Evolutionary conservation across 352 stramenopile species (phyloP).

Genomic region (Aphanomyces cochlioides): DNA sequence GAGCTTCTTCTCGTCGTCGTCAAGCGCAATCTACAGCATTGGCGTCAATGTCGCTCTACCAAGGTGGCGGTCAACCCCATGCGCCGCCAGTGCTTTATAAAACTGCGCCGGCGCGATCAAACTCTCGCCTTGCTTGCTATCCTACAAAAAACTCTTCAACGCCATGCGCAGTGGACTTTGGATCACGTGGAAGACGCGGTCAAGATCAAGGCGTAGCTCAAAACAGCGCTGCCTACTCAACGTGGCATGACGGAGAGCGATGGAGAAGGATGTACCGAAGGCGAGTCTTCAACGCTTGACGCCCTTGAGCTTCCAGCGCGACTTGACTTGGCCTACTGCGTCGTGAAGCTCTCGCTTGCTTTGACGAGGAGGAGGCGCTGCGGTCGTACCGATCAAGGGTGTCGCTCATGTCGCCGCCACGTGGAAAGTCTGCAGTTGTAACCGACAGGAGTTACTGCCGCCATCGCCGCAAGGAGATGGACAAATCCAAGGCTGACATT

Average conservation of each 20-base stretch:
- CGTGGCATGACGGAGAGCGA: not conserved
- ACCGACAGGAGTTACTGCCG: too few species aligned
- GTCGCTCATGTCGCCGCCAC: too few species aligned
- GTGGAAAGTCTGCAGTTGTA: too few species aligned
- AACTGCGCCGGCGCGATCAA: not conserved
- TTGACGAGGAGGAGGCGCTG: too few species aligned
- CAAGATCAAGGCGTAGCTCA: not conserved
- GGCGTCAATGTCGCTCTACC: not conserved
- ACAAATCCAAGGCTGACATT: too few species aligned
- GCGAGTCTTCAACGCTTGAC: constrained; percentile 8
- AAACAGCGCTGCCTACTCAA: constrained; percentile 3
- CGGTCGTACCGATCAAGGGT: too few species aligned
- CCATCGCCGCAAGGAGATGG: too few species aligned
- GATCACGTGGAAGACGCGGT: constrained; percentile 5
- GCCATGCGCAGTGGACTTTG: too few species aligned
- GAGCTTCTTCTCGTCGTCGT: constrained; percentile 6
- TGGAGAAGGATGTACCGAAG: not conserved
- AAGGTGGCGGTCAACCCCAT: constrained; percentile 2
- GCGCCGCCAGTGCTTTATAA: not conserved
- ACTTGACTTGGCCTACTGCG: constrained; percentile 4
- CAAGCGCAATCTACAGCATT: not conserved
- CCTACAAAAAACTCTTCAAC: not conserved
- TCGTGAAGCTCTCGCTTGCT: not conserved
- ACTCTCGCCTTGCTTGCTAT: not conserved
- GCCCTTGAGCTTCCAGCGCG: constrained; percentile 1